Evolutionary conservation across 2,329 filamentous ascomycete species (phyloP), one percentile per base, ranked within the genome.

Genomic region (Penicillium sp.): DNA sequence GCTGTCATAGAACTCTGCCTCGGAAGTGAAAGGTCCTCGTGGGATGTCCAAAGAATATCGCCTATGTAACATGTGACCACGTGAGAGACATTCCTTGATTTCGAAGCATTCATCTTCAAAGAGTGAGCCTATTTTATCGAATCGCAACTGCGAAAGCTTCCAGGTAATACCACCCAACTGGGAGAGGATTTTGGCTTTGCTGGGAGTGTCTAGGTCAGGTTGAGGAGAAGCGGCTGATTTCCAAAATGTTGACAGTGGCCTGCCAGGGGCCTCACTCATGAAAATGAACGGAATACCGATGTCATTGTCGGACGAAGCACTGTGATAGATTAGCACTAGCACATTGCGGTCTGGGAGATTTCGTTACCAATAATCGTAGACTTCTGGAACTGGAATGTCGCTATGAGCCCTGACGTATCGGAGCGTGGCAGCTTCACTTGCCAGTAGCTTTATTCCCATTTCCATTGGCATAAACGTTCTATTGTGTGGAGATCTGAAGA

Each of bases 231-330:
- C 34, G 7, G 40, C 36, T 42, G 49, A 9, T 36, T 40, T 51
- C 61, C 57, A 65, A 40, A 51, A 27, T 16, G 48, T 55, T 46
- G 41, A 50, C 10, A 68, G 51, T 27, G 59, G 59, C 46, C 40
- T 43, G 7, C 64, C 64, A 40, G 52, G 39, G 24, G 64, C 64
- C 54, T 65, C 56, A 52, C 59, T 65, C 59, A 66, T 65, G 14
- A 67, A 44, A 28, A 68, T 67, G 41, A 58, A 67, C 14, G 64
- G 64, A 27, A 66, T 44, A 2, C 59, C 60, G 20, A 65, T 57
- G 6, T 59, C 55, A 53, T 65, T 66, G 23, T 62, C 43, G 11
- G 35, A 40, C 1, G 46, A 50, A 35, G 46, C 43, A 43, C 56
- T 58, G 18, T 23, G 35, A 34, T 29, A 26, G 14, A 23, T 54